These are phyloP conservation scores for Fusarium oligoseptatum DNA, from an alignment of 2,329 filamentous ascomycete species.

Conservation along the genomic window DNA sequence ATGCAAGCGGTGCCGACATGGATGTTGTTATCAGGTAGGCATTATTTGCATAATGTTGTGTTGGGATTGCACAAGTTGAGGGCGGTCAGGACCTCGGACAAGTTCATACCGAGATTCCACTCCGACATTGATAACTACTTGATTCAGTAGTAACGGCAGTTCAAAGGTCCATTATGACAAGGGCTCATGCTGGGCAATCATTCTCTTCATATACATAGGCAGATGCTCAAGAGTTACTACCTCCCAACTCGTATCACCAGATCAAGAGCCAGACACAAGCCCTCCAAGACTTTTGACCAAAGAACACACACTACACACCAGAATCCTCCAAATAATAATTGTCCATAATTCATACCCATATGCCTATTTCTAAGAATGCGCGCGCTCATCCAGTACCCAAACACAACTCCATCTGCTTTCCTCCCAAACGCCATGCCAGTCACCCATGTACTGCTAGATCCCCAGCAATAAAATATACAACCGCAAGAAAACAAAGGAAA, in stretches of 20 bases:
- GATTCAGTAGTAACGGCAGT: background rate
- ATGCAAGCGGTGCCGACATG: background rate
- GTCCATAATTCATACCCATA: constrained; percentile 6
- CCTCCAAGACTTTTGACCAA: background rate
- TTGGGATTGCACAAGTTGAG: background rate
- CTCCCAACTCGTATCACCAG: background rate
- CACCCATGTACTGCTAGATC: background rate
- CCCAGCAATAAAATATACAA: background rate
- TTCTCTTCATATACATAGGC: background rate
- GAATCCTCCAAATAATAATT: background rate
- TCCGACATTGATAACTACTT: background rate
- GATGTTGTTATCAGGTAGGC: background rate
- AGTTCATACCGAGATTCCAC: background rate
- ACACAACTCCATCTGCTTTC: background rate
- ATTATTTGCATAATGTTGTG: background rate
- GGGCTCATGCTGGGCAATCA: background rate
- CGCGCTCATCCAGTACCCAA: background rate
- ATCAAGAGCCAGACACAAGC: background rate
- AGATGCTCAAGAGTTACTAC: background rate
- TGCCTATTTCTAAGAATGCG: background rate
- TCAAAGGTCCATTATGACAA: background rate
- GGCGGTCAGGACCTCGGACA: background rate
- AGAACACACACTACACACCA: background rate
- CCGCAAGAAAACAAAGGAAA: constrained; percentile 31
- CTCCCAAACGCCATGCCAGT: constrained; percentile 10